Base-by-base conservation (phyloP, 139 green algal genomes). In the Tetraselmis striata region DNA sequence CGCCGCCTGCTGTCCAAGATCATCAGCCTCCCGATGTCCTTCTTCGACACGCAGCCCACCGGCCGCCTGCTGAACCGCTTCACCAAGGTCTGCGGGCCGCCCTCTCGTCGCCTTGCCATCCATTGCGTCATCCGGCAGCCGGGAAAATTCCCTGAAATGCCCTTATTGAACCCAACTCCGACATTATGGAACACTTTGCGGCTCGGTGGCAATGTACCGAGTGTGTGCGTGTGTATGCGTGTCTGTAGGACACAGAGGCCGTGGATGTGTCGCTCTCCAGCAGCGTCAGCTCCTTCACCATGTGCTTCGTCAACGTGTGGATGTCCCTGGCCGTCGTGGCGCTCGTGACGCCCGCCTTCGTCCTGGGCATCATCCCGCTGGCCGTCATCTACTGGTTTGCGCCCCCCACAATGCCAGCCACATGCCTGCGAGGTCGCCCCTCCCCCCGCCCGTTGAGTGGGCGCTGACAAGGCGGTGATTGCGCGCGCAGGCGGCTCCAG, bases 1-100 rank as follows among this genome's bases (percentile, higher is more conserved):
- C n/a, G 23, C 59, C 27, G 28, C 0, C 81, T 93, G 78, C 82
- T 94, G 32, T 24, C 75, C 0, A 87, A 84, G 74, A 84, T 95
- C 29, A 80, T 96, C 76, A 83, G 91, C 1, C 90, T 96, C 84
- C 93, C 93, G 32, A 96, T 96, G 94, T 85, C 83, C 27, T 97
- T 97, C 84, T 97, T 94, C 84, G 92, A 97, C 86, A 90, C 87
- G n/a, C 92, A 95, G 81, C 93, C 94, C 75, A 93, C 90, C 27
- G 93, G 93, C 28, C 89, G 92, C 29, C 87, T 97, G 58, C 83
- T 96, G 28, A 97, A 97, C 87, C 86, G 94, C 26, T 95, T 98
- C 82, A 95, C 93, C 59, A 93, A 92, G 45, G 45, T 67, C 11
- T 25, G 45, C 45, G 11, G 11, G 11, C 45, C 45, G 11, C 45